These are phyloP conservation scores for Cyanidiococcus yangmingshanensis DNA, from an alignment of 23 red algal genomes.

Conservation along the genomic window DNA sequence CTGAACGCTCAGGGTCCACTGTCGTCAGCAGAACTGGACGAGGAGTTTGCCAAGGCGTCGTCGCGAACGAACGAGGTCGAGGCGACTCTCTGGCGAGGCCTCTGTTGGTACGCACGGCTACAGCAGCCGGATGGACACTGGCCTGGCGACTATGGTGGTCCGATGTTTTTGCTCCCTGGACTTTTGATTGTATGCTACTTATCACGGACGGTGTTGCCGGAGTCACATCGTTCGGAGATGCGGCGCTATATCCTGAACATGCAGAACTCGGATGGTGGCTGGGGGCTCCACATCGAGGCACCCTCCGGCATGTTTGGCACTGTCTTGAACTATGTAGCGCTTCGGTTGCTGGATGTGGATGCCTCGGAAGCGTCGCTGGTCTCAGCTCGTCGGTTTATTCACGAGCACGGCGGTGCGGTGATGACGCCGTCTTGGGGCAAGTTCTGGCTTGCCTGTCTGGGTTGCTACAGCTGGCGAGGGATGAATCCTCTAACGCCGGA, in stretches of 20 bases:
- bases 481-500: conserved; percentile 93
- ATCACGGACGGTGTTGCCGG: conserved; percentile 41
- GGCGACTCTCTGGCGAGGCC: not conserved
- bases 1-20: conserved; percentile 28
- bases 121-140: conserved; percentile 89
- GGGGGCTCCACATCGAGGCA: conserved; percentile 89
- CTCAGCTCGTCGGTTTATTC: conserved; percentile 59
- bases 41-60: not conserved
- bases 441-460: conserved; percentile 86
- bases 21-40: not conserved
- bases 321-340: conserved; percentile 68
- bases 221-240: conserved; percentile 45
- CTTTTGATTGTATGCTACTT: conserved; percentile 77
- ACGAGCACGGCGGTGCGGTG: conserved; percentile 56
- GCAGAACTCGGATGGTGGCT: conserved; percentile 84
- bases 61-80: not conserved
- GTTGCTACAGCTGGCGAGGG: conserved; percentile 75
- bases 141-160: conserved; percentile 95
- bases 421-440: conserved; percentile 93
- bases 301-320: conserved; percentile 84
- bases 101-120: conserved; percentile 20
- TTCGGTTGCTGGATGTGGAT: conserved; percentile 66
- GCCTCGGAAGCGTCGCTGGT: conserved; percentile 33
- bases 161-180: conserved; percentile 91
- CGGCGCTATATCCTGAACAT: conserved; percentile 68